Percentiles rank a stretch among this genome's conserved stretches.
Evolutionary conservation across 305 asterid genomes (phyloP).

Genomic region (Fraxinus greggii): DNA sequence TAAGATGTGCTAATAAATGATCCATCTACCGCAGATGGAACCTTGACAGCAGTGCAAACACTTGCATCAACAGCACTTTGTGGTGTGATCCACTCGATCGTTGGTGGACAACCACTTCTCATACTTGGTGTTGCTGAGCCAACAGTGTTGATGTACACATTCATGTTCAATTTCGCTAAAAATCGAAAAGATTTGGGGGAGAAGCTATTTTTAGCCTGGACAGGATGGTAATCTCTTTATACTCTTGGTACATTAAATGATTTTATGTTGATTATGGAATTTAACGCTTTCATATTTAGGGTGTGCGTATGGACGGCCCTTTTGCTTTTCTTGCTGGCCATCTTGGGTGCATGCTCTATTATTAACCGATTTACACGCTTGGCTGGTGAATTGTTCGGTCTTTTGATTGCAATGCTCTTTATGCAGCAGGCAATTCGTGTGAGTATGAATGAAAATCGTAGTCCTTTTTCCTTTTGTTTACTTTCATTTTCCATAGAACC

Average conservation of each 20-base stretch:
- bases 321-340: conserved; percentile 85
- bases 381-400: conserved; percentile 96
- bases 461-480: too few relatives aligned
- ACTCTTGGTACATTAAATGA: conserved; percentile 10
- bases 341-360: conserved; percentile 92
- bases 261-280: conserved; percentile 20
- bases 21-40: conserved; percentile 58
- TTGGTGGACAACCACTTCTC: conserved; percentile 94
- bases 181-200: conserved; percentile 80
- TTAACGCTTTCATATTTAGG: conserved; percentile 45
- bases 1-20: neutral
- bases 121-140: conserved; percentile 98
- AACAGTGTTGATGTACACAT: conserved; percentile 93
- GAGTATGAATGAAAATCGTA: conserved; percentile 19
- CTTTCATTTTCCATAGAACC: too few relatives aligned
- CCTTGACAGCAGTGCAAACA: conserved; percentile 93
- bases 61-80: conserved; percentile 93
- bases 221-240: conserved; percentile 67
- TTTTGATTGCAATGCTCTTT: conserved; percentile 91
- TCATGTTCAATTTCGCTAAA: conserved; percentile 84
- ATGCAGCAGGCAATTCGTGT: conserved; percentile 98
- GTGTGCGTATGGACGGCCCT: conserved; percentile 91
- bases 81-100: conserved; percentile 79
- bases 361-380: conserved; percentile 86
- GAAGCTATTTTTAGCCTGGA: conserved; percentile 78